phyloP scores from a whole-genome alignment of 2,329 filamentous ascomycete genomes.

The Fusarium sp. region DNA sequence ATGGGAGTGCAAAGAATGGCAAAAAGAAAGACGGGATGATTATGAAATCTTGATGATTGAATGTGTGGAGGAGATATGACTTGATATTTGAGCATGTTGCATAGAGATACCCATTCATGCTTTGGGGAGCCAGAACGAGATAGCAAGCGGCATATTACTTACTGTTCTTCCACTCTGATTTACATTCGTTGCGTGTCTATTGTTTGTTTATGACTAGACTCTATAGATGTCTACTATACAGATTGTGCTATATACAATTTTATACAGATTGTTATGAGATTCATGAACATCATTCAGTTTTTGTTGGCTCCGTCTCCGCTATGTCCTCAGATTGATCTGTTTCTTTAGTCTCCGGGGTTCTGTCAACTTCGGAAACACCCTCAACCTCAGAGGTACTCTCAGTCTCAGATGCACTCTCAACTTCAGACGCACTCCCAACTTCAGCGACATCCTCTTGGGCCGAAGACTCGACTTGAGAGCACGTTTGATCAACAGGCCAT shows the following conservation, averaged over 20 bases:
- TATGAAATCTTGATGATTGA: constrained; percentile 47
- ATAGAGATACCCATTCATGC: constrained; percentile 52
- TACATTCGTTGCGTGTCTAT: background rate
- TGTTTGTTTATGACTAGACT: background rate
- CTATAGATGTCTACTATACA: constrained; percentile 8
- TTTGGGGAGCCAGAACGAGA: constrained; percentile 46
- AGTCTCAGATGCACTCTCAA: background rate
- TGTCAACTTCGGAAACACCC: background rate
- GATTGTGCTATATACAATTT: background rate
- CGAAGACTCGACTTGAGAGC: constrained; percentile 9
- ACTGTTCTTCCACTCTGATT: constrained; percentile 35
- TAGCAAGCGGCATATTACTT: constrained; percentile 49
- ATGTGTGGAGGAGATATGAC: constrained; percentile 41
- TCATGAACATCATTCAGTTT: constrained; percentile 1
- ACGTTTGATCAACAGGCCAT: constrained; percentile 42
- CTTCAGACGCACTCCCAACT: background rate
- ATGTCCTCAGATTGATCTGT: background rate
- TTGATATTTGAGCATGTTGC: constrained; percentile 46
- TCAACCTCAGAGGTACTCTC: background rate
- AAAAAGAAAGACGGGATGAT: constrained; percentile 13
- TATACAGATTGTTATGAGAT: background rate
- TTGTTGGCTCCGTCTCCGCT: background rate
- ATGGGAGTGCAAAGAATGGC: constrained; percentile 36
- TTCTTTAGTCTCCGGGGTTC: background rate
- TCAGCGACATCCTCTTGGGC: constrained; percentile 19